Percentiles rank a stretch among this genome's conserved stretches.
Evolutionary conservation across 1,284 basidiomycete genomes (phyloP).

Genomic region (Boletus sp.): DNA sequence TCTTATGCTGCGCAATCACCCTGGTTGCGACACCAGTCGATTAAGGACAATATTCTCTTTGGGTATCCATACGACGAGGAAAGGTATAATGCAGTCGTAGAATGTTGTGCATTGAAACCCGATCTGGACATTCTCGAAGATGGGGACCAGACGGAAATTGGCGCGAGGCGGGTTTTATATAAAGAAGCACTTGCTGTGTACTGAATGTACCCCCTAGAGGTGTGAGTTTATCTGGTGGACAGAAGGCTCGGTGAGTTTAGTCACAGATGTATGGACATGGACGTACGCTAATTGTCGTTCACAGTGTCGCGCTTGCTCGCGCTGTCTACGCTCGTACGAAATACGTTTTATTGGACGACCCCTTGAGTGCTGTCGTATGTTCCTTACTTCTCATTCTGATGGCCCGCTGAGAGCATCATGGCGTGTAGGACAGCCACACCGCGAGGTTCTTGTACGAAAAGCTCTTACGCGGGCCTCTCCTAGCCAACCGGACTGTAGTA

Average conservation of each 20-base stretch:
- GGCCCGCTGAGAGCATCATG: background rate
- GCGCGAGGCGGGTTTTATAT: conserved; percentile 27
- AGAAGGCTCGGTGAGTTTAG: conserved; percentile 43
- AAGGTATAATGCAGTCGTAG: conserved; percentile 43
- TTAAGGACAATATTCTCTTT: conserved; percentile 47
- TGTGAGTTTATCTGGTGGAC: conserved; percentile 49
- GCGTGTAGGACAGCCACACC: conserved; percentile 54
- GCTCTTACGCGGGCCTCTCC: conserved; percentile 51
- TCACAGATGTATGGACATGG: background rate
- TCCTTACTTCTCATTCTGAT: background rate
- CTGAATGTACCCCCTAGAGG: conserved; percentile 30
- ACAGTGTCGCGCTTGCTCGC: conserved; percentile 52
- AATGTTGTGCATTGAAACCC: conserved; percentile 58
- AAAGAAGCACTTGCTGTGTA: background rate
- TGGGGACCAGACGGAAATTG: conserved; percentile 33
- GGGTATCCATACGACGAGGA: conserved; percentile 41
- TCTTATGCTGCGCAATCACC: conserved; percentile 61
- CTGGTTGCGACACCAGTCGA: conserved; percentile 50
- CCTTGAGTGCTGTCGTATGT: conserved; percentile 50
- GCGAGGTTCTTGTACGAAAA: conserved; percentile 53
- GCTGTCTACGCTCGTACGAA: conserved; percentile 52
- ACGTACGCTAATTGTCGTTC: background rate
- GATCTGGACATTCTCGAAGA: conserved; percentile 53
- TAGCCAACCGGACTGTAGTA: conserved; percentile 57
- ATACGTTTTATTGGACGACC: conserved; percentile 56